Conservation (phyloP, 306 rosid species). For the Medicago lupulina region DNA sequence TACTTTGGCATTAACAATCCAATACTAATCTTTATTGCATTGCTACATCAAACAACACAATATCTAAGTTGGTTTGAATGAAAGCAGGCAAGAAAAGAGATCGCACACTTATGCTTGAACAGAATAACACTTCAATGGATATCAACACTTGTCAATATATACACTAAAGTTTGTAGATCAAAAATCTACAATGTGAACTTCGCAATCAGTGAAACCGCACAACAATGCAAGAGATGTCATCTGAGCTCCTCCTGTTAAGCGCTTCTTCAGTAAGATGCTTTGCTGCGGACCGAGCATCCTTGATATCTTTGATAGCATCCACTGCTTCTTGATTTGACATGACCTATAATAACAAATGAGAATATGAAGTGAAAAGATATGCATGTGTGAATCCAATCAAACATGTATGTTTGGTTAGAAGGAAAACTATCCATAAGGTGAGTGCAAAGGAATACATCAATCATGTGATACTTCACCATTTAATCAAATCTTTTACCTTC, state of each 20-base stretch:
- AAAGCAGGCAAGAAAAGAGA: constrained; percentile 25
- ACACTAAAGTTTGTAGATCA: constrained; percentile 32
- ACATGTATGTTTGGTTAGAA: constrained; percentile 5
- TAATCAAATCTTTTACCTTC: constrained; percentile 69
- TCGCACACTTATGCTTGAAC: constrained; percentile 16
- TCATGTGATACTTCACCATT: constrained; percentile 4
- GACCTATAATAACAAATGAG: constrained; percentile 55
- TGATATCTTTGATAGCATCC: constrained; percentile 62
- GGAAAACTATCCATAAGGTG: not conserved
- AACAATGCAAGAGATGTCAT: constrained; percentile 87
- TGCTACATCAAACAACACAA: constrained; percentile 29
- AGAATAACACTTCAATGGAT: constrained; percentile 25
- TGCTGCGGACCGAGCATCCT: constrained; percentile 89
- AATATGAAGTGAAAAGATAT: not conserved
- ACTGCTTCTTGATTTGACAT: constrained; percentile 95
- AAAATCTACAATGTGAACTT: constrained; percentile 19
- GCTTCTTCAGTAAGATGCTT: constrained; percentile 86
- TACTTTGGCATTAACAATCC: constrained; percentile 23
- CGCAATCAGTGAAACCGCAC: constrained; percentile 66
- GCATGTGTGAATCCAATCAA: not conserved
- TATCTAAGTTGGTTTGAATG: constrained; percentile 25
- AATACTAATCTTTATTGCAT: constrained; percentile 20
- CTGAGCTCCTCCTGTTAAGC: constrained; percentile 77
- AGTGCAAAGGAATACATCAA: not conserved
- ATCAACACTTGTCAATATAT: constrained; percentile 26